These are phyloP conservation scores for Carex pumila DNA, from an alignment of 176 grass and related monocot species.

Conservation along the genomic window DNA sequence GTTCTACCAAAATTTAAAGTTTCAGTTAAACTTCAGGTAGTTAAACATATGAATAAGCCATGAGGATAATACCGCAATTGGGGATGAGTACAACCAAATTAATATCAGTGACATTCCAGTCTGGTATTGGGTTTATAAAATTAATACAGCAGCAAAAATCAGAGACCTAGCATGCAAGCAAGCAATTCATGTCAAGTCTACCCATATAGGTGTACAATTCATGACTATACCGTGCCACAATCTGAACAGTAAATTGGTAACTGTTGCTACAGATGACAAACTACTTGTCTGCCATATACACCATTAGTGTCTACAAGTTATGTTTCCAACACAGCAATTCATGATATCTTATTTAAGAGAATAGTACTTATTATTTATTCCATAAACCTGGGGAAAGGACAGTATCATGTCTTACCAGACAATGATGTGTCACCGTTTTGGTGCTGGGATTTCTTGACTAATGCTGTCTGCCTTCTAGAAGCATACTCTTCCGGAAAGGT, in stretches of 20 bases:
- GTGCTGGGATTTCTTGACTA: conserved; percentile 27
- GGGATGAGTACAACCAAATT: not conserved
- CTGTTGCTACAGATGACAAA: not conserved
- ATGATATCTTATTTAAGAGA: not conserved
- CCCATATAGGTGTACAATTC: not conserved
- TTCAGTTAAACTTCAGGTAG: not conserved
- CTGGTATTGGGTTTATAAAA: too few relatives aligned
- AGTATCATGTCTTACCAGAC: conserved; percentile 30
- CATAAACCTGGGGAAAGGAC: not conserved
- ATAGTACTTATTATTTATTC: too few relatives aligned
- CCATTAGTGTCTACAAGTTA: not conserved
- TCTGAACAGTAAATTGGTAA: not conserved
- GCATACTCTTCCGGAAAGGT: conserved; percentile 66
- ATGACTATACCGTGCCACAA: not conserved
- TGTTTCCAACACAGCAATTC: not conserved
- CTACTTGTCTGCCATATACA: not conserved
- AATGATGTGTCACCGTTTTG: conserved; percentile 38
- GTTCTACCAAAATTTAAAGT: not conserved
- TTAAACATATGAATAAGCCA: not conserved
- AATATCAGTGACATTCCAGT: not conserved
- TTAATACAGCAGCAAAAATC: not conserved
- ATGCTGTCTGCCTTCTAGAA: conserved; percentile 39
- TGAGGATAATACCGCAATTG: not conserved
- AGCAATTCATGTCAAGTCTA: not conserved
- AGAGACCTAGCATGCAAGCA: not conserved